Conservation (phyloP, 1,139 yeast species). For the Kodamaea arcana region DNA sequence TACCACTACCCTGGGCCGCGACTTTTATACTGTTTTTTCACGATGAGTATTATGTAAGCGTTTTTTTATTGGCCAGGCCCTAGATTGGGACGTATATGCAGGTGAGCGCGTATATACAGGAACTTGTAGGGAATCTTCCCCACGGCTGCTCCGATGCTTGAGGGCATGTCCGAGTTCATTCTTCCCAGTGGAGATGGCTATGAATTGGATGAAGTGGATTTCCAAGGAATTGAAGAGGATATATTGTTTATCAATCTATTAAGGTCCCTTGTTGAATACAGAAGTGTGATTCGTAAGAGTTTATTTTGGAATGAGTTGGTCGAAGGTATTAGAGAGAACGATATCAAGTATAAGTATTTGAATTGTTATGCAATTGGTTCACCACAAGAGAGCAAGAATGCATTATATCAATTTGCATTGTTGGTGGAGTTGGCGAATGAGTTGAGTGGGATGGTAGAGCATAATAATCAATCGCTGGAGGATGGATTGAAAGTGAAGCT, state of each 20-base stretch:
- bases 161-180: constrained; percentile 6
- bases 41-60: too few relatives aligned
- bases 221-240: constrained; percentile 1
- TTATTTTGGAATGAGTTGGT: constrained; percentile 20
- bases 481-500: background rate
- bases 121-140: too few relatives aligned
- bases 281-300: constrained; percentile 17
- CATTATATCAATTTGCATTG: constrained; percentile 63
- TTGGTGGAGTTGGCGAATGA: constrained; percentile 34
- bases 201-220: background rate
- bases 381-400: constrained; percentile 52
- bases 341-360: constrained; percentile 27
- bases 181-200: constrained; percentile 1
- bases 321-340: constrained; percentile 10
- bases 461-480: too few relatives aligned
- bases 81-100: too few relatives aligned
- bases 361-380: constrained; percentile 75
- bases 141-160: too few relatives aligned
- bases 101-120: too few relatives aligned
- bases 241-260: background rate
- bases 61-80: too few relatives aligned
- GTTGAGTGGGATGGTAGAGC: too few relatives aligned
- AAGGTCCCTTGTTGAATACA: constrained; percentile 8
- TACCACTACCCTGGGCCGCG: too few relatives aligned
- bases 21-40: too few relatives aligned